Percentiles rank a stretch among this genome's conserved stretches.
Evolutionary conservation across 225 moss, liverwort and hornwort genomes (phyloP).

Genomic region (Polytrichum commune): DNA sequence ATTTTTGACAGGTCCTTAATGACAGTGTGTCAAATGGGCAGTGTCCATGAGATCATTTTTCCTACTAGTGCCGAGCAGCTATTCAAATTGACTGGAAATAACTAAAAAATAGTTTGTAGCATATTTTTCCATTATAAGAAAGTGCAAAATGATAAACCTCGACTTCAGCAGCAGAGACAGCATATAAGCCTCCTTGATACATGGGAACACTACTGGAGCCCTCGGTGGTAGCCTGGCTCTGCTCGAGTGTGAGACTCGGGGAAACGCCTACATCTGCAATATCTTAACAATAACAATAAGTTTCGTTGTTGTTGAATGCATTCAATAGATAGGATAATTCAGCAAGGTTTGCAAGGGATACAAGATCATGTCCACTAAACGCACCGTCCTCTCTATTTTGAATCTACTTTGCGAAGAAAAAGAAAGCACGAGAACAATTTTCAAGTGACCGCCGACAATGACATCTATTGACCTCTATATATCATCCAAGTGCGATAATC

Average conservation of each 20-base stretch:
- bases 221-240: slow-evolving; percentile 34
- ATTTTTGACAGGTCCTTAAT: neutral
- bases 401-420: too few species aligned
- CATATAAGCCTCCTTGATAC: slow-evolving; percentile 26
- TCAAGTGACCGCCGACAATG: neutral
- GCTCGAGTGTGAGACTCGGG: slow-evolving; percentile 14
- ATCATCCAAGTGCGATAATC: neutral
- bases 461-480: neutral
- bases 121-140: neutral
- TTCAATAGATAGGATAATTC: neutral
- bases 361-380: too few species aligned
- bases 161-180: slow-evolving; percentile 27
- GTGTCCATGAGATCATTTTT: too few species aligned
- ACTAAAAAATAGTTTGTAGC: neutral
- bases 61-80: too few species aligned
- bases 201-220: slow-evolving; percentile 41
- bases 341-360: too few species aligned
- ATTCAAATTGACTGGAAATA: neutral
- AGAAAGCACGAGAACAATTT: too few species aligned
- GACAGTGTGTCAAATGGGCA: neutral
- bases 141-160: slow-evolving; percentile 24
- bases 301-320: neutral
- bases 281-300: too few species aligned
- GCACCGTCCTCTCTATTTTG: too few species aligned
- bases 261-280: slow-evolving; percentile 34